Percentiles rank a stretch among this genome's conserved stretches.
phyloP scores from a whole-genome alignment of 1,284 basidiomycete genomes.

The Boletellus dicymbophilus region DNA sequence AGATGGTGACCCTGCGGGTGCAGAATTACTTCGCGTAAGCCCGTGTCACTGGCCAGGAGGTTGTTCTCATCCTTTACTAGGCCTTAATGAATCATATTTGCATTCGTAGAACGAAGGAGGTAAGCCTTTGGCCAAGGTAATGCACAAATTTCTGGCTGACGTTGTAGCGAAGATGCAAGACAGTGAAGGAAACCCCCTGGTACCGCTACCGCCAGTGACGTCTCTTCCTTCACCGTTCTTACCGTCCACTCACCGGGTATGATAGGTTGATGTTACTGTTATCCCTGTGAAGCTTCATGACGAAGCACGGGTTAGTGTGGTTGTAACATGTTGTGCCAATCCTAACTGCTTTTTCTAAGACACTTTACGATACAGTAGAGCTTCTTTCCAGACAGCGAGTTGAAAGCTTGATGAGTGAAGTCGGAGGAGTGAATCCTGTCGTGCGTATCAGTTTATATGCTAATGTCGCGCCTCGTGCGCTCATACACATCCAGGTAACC shows the following conservation, averaged over 20 bases:
- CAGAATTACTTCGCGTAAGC: constrained; percentile 69
- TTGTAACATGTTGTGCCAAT: neutral
- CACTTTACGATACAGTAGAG: constrained; percentile 77
- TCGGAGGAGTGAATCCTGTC: constrained; percentile 40
- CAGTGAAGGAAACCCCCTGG: constrained; percentile 65
- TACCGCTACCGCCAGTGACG: constrained; percentile 75
- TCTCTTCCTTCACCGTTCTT: neutral
- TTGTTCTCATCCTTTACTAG: constrained; percentile 36
- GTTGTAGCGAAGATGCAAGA: constrained; percentile 73
- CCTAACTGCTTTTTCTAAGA: constrained; percentile 38
- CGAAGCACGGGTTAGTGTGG: constrained; percentile 59
- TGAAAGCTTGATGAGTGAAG: constrained; percentile 51
- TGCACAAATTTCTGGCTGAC: constrained; percentile 6
- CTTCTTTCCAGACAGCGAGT: constrained; percentile 63
- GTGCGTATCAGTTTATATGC: constrained; percentile 24
- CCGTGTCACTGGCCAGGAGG: neutral
- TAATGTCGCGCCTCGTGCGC: neutral
- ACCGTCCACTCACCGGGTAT: constrained; percentile 2
- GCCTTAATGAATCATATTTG: constrained; percentile 85
- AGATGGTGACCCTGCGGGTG: constrained; percentile 63
- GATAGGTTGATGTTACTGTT: constrained; percentile 69
- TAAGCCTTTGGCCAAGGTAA: constrained; percentile 26
- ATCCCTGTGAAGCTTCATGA: constrained; percentile 70
- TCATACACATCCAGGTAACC: constrained; percentile 49
- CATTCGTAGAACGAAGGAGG: constrained; percentile 87